phyloP scores from a whole-genome alignment of 257 asterid species.

The Salvia miltiorrhiza region DNA sequence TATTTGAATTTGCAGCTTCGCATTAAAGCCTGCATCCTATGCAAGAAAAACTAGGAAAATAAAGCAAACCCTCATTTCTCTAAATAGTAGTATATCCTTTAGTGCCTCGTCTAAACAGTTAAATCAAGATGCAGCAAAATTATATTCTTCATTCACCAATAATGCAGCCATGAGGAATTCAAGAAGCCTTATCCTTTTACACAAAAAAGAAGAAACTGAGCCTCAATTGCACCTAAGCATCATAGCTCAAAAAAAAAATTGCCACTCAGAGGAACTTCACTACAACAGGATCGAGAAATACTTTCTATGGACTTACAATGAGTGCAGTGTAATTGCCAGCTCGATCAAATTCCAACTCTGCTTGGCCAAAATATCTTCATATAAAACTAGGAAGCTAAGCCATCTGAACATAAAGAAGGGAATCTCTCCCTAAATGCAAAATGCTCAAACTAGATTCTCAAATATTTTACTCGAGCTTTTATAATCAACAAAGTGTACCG shows the following conservation, averaged over 20 bases:
- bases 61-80: not conserved
- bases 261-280: too few relatives aligned
- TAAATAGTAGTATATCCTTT: not conserved
- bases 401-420: not conserved
- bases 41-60: not conserved
- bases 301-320: too few relatives aligned
- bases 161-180: too few relatives aligned
- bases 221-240: too few relatives aligned
- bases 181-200: too few relatives aligned
- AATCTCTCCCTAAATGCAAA: not conserved
- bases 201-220: too few relatives aligned
- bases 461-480: not conserved
- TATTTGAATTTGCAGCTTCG: not conserved
- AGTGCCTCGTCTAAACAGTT: not conserved
- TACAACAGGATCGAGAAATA: too few relatives aligned
- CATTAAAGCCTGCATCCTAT: not conserved
- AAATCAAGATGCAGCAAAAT: not conserved
- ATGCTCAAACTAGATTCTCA: not conserved
- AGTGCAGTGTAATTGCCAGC: not conserved
- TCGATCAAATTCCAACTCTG: not conserved
- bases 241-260: too few relatives aligned
- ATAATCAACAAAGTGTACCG: slow-evolving; percentile 2
- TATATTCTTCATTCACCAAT: not conserved
- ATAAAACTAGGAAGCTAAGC: not conserved
- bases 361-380: not conserved